Conservation (phyloP, 176 grass and related monocot genomes). For the Olyra latifolia region DNA sequence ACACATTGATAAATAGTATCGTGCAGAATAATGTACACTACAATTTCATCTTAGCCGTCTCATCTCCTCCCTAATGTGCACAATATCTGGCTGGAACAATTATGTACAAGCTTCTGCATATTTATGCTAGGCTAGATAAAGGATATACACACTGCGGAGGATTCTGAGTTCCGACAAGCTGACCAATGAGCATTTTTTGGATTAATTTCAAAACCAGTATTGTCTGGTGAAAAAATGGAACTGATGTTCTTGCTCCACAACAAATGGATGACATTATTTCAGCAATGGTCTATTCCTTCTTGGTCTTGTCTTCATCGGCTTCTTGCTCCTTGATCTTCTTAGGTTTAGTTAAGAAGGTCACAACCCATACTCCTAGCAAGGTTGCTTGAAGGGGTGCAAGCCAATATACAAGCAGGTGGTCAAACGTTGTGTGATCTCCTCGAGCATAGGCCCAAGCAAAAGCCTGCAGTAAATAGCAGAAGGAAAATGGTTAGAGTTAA, state of each 20-base stretch:
- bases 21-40: not conserved
- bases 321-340: constrained; percentile 42
- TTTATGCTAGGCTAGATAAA: constrained; percentile 4
- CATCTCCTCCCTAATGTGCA: not conserved
- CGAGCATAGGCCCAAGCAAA: constrained; percentile 97
- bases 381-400: constrained; percentile 87
- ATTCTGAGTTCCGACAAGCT: not conserved
- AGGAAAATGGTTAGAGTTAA: constrained; percentile 26
- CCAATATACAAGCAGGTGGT: constrained; percentile 95
- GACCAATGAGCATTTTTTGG: not conserved
- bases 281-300: constrained; percentile 52
- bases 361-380: constrained; percentile 68
- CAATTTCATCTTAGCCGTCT: not conserved
- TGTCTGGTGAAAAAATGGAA: constrained; percentile 7
- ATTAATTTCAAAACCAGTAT: not conserved
- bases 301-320: constrained; percentile 58
- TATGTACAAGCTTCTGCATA: constrained; percentile 35
- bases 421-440: constrained; percentile 75
- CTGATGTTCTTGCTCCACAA: constrained; percentile 18
- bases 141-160: not conserved
- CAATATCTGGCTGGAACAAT: constrained; percentile 7
- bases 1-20: not conserved
- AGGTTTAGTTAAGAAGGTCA: constrained; percentile 60
- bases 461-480: constrained; percentile 53
- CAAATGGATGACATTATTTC: constrained; percentile 9